phyloP scores from a whole-genome alignment of 441 rosid species.

The Adansonia madagascariensis region DNA sequence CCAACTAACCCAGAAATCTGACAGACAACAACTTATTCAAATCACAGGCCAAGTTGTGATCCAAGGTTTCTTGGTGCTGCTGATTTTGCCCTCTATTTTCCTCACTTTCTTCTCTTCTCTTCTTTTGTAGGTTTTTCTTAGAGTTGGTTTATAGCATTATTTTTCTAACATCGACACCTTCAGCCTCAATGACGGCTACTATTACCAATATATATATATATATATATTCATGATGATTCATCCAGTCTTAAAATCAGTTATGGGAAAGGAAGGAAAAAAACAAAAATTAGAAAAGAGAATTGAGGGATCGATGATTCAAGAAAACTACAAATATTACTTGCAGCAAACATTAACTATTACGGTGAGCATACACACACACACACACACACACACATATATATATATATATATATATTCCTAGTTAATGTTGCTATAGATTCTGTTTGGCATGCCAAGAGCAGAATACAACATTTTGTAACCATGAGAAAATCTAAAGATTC shows the following conservation, averaged over 20 bases:
- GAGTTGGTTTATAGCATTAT: neutral
- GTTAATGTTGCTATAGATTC: conserved; percentile 37
- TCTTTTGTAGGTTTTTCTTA: too few species aligned
- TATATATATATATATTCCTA: neutral
- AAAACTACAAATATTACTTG: neutral
- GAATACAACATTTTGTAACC: conserved; percentile 13
- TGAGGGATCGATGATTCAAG: neutral
- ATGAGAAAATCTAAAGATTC: conserved; percentile 1
- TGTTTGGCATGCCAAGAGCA: conserved; percentile 44
- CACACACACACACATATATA: neutral
- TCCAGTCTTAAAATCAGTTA: neutral
- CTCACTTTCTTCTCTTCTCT: too few species aligned
- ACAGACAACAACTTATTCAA: too few species aligned
- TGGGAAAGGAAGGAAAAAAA: neutral
- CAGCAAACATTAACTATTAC: neutral
- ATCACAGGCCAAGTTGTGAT: neutral
- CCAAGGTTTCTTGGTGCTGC: neutral
- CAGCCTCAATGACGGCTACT: neutral
- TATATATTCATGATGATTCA: neutral
- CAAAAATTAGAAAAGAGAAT: neutral
- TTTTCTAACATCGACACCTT: neutral
- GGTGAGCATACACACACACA: neutral
- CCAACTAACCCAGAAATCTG: neutral
- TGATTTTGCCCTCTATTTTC: neutral
- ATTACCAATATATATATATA: too few species aligned